A percentile compares a stretch with the other conserved stretches of the same genome.
phyloP scores from a whole-genome alignment of 129 eudicot genomes.

The Centella asiatica region DNA sequence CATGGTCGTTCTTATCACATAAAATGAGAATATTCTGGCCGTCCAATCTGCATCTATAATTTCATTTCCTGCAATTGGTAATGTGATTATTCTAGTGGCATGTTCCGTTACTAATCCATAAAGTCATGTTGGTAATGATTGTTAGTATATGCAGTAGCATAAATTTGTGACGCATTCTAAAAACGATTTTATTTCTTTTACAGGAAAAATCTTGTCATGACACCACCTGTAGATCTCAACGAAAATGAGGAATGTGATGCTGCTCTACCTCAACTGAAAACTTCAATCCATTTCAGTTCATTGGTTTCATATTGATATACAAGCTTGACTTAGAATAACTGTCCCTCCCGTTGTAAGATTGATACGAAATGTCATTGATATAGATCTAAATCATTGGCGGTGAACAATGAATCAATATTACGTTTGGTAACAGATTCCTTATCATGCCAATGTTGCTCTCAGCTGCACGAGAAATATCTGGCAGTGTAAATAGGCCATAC shows the following conservation, averaged over 20 bases:
- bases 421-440: not conserved
- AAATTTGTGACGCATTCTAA: not conserved
- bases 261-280: constrained; percentile 23
- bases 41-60: too few species aligned
- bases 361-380: not conserved
- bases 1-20: too few species aligned
- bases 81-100: too few species aligned
- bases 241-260: constrained; percentile 42
- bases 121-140: too few species aligned
- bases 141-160: not conserved
- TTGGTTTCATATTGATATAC: constrained; percentile 33
- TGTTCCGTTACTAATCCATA: too few species aligned
- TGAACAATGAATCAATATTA: not conserved
- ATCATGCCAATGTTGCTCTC: not conserved
- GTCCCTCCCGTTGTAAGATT: not conserved
- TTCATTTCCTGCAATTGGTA: too few species aligned
- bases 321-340: not conserved
- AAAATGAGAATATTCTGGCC: too few species aligned
- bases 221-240: constrained; percentile 31
- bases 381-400: not conserved
- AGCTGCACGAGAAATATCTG: not conserved
- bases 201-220: constrained; percentile 45
- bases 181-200: not conserved
- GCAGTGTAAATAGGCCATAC: not conserved
- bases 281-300: constrained; percentile 30